A percentile compares a stretch with the other conserved stretches of the same genome.
Evolutionary conservation across 495 filamentous ascomycete species (phyloP).

Genomic region (Elaphomyces granulatus): DNA sequence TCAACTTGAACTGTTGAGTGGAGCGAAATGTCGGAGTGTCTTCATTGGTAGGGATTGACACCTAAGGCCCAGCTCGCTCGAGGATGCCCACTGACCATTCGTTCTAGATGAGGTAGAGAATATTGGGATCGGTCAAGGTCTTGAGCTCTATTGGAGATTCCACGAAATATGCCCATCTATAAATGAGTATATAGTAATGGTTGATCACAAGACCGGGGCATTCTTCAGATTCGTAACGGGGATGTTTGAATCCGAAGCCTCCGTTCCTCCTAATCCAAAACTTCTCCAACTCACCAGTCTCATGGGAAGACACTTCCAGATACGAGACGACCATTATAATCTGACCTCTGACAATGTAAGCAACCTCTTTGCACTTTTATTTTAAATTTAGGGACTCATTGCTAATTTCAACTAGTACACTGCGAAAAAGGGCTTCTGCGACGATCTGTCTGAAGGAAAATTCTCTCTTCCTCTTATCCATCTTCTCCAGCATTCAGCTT

Average conservation of each 20-base stretch:
- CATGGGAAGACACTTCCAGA: conserved; percentile 22
- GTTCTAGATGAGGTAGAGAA: background rate
- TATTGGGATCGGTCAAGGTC: conserved; percentile 16
- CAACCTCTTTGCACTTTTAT: background rate
- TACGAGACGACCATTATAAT: conserved; percentile 26
- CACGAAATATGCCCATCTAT: conserved; percentile 14
- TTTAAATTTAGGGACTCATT: background rate
- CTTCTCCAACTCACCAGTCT: conserved; percentile 7
- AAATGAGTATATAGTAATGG: conserved; percentile 22
- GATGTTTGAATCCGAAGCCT: conserved; percentile 15
- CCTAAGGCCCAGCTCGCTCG: background rate
- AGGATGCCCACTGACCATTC: background rate
- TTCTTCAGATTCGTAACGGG: conserved; percentile 19
- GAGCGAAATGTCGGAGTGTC: conserved; percentile 1
- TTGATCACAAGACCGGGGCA: conserved; percentile 27
- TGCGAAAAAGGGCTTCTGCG: conserved; percentile 12
- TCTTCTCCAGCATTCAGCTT: background rate
- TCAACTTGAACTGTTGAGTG: conserved; percentile 4
- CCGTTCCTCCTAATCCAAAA: conserved; percentile 1
- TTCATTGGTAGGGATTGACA: conserved; percentile 7
- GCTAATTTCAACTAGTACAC: conserved; percentile 10
- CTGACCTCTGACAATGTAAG: conserved; percentile 10
- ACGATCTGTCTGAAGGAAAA: conserved; percentile 20
- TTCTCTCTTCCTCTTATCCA: conserved; percentile 17
- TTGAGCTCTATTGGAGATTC: conserved; percentile 25